Base-by-base conservation (phyloP, 257 asterid genomes). In the Solanum corneliomulleri region DNA sequence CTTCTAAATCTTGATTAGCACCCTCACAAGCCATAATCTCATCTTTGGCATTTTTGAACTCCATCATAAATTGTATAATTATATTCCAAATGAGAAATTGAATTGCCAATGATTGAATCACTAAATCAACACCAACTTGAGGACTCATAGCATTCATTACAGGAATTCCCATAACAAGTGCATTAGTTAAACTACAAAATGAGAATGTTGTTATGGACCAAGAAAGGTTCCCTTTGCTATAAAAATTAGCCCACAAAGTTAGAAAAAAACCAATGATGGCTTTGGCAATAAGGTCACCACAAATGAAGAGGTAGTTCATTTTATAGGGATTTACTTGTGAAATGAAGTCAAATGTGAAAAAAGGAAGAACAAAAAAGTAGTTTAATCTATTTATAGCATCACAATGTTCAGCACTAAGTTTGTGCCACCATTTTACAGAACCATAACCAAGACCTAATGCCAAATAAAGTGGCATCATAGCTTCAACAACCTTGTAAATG, bases 131-230 rank as follows among this genome's bases (percentile, higher is more conserved):
- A n/a, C 97, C 99, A 4, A 88, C 6, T 7, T 62, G 77, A 11
- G 95, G 97, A n/a, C 94, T 94, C 98, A 95, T 93, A 88, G 99
- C 96, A 42, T 72, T 74, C 76, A 96, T 39, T 9, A 94, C 56
- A 0, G 99, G 98, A 11, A 92, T 97, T 0, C 98, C 99, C 0
- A 96, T 94, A 72, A 95, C 95, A 21, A 95, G 89, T 2, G 96
- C 91, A 87, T 94, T 94, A 82, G 89, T 95, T 25, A 93, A 70
- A 44, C 93, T 90, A 4, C 97, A 90, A 13, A 96, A 64, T 2
- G 94, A 88, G 89, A 93, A 96, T 1, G 89, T 87, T 0, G 98
- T 93, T 16, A 95, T 91, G 1, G 92, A 93, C 98, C 99, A 96
- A 1, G 91, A 70, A 10, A 91, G 86, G 18, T 78, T 80, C 6